Evolutionary conservation across 2,329 filamentous ascomycete species (phyloP).

Genomic region (Emericellopsis atlantica): DNA sequence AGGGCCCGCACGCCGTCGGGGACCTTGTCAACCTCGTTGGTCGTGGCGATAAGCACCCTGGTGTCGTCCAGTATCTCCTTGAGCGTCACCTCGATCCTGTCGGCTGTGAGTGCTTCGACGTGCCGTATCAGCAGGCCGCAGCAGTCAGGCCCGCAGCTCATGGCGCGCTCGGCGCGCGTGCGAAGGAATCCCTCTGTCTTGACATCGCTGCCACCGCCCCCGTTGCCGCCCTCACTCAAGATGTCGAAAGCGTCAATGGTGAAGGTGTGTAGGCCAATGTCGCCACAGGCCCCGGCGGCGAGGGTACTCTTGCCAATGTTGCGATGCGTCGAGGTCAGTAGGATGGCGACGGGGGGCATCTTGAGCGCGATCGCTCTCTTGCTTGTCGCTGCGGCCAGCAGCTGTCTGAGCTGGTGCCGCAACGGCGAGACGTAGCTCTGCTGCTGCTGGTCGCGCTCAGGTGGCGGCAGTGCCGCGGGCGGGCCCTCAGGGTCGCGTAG

Average conservation of each 20-base stretch:
- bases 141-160: conserved; percentile 74
- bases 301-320: conserved; percentile 85
- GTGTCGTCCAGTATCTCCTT: conserved; percentile 71
- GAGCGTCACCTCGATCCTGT: conserved; percentile 76
- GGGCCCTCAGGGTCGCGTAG: conserved; percentile 25
- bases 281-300: conserved; percentile 65
- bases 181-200: conserved; percentile 89
- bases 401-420: conserved; percentile 63
- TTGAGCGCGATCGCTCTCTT: conserved; percentile 74
- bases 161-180: conserved; percentile 74
- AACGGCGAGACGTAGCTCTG: conserved; percentile 43
- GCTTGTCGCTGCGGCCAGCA: conserved; percentile 82
- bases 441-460: conserved; percentile 21
- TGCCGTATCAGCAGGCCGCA: conserved; percentile 82
- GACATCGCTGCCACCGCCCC: conserved; percentile 71
- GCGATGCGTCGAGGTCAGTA: conserved; percentile 83
- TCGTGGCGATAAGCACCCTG: conserved; percentile 82
- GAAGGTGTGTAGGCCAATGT: conserved; percentile 85
- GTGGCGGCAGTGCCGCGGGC: conserved; percentile 21
- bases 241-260: conserved; percentile 87
- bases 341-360: conserved; percentile 76
- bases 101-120: conserved; percentile 80
- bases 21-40: conserved; percentile 88
- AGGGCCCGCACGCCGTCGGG: conserved; percentile 80
- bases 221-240: conserved; percentile 59